Conservation (phyloP, 2,329 filamentous ascomycete genomes). For the Erysiphe neolycopersici region DNA sequence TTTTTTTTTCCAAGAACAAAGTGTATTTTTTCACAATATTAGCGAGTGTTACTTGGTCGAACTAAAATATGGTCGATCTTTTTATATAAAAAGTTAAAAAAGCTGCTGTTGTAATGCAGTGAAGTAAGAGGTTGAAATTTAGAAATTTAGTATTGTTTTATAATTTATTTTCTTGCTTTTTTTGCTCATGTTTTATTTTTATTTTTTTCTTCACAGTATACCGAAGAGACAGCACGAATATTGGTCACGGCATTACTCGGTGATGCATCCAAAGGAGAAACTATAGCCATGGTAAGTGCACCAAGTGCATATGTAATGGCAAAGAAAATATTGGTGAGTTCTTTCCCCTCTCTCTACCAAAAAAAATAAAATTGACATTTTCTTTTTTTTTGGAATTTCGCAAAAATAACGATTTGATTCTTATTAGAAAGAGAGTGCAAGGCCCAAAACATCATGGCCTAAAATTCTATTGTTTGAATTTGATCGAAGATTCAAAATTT, state of each 20-base stretch:
- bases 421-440: neutral
- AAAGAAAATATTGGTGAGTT: constrained; percentile 37
- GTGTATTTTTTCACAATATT: too few relatives aligned
- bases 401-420: neutral
- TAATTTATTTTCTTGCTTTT: too few relatives aligned
- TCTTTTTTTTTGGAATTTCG: neutral
- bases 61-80: too few relatives aligned
- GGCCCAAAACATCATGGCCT: constrained; percentile 18
- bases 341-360: neutral
- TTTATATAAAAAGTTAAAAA: too few relatives aligned
- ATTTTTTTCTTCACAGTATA: constrained; percentile 24
- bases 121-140: too few relatives aligned
- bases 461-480: constrained; percentile 43
- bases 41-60: too few relatives aligned
- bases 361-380: neutral
- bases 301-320: constrained; percentile 55
- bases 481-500: constrained; percentile 46
- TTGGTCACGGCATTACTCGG: constrained; percentile 39
- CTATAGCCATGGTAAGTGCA: constrained; percentile 43
- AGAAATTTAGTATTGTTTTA: too few relatives aligned
- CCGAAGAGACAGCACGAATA: constrained; percentile 38
- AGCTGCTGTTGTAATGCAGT: too few relatives aligned
- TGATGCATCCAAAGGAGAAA: constrained; percentile 21
- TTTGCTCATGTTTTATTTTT: neutral
- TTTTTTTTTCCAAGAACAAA: too few relatives aligned